A percentile compares a stretch with the other conserved stretches of the same genome.
phyloP scores from a whole-genome alignment of 306 rosid species.

The Cyamopsis tetragonoloba region DNA sequence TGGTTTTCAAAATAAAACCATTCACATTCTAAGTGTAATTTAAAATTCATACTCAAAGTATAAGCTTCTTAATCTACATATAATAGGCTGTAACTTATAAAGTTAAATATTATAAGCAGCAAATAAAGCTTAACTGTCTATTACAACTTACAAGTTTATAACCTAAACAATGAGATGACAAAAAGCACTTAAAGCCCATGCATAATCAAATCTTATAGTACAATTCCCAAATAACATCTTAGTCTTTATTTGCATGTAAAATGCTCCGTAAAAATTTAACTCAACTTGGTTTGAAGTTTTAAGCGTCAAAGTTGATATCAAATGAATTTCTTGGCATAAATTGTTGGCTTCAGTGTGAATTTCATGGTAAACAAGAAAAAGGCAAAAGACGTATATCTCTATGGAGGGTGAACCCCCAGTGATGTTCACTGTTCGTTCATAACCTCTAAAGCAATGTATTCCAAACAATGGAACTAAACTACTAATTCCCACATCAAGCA shows the following conservation, averaged over 20 bases:
- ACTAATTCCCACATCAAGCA: background rate
- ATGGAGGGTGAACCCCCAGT: too few relatives aligned
- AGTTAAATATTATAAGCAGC: background rate
- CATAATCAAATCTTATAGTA: too few relatives aligned
- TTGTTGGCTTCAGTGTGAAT: background rate
- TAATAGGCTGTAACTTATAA: background rate
- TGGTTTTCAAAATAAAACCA: conserved; percentile 14
- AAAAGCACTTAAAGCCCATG: background rate
- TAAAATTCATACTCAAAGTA: background rate
- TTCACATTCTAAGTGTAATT: background rate
- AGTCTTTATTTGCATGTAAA: background rate
- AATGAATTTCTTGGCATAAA: background rate
- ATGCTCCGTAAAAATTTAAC: background rate
- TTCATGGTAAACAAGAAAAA: conserved; percentile 6
- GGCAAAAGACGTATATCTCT: background rate
- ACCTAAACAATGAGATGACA: background rate
- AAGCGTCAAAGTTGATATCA: background rate
- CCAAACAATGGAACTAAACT: background rate
- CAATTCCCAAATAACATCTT: background rate
- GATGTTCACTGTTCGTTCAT: too few relatives aligned
- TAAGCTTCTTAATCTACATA: background rate
- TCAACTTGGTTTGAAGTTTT: background rate
- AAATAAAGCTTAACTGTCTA: conserved; percentile 9
- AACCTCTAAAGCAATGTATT: background rate
- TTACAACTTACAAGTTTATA: too few relatives aligned